Base-by-base conservation (phyloP, 139 green algal species). In the Diplosphaera chodatii region DNA sequence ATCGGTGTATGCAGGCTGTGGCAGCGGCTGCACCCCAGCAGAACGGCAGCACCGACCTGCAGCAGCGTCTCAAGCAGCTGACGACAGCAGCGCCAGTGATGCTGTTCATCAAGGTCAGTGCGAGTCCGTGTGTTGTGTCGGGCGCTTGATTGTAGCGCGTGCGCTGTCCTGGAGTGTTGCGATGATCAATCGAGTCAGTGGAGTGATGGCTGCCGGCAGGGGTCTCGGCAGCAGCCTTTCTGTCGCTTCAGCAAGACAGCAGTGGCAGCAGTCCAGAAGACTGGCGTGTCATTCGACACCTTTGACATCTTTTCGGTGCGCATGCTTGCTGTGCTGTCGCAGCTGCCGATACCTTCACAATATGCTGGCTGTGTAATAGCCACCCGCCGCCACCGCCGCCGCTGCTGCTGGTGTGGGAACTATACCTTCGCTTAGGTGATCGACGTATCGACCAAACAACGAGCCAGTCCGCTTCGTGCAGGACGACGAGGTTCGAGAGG, bases 221-320 rank as follows among this genome's bases (percentile, higher is more conserved):
- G 92, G 28, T 84, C 55, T 3, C 85, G 83, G 3, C 83, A 91
- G 22, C 74, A 70, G 20, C 93, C 93, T 0, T 77, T 85, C 28
- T 98, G 93, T 74, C 93, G 93, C 8, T 98, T 98, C 84, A 92
- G 81, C 64, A 34, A 75, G 3, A 80, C 85, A 28, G 92, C 94
- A 31, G 87, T 94, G 63, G 78, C 85, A 25, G 85, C 87, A 22
- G 74, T 97, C 40, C 30, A 74, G 37, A 48, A 34, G 6, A 72
- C 31, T 4, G 80, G 80, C 3, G 66, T 85, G 25, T 22, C 75
- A 5, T 97, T 93, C 76, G 78, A 80, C 22, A 78, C 69, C 34
- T 97, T 97, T 78, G 93, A 98, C 82, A 97, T 98, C 77, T 82
- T 98, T 13, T 22, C 27, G 48, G 48, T 59, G 48, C 3, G 48